Evolutionary conservation across 2,329 filamentous ascomycete genomes (phyloP), one percentile per base, ranked within the genome.

Genomic region (Ophiocordyceps camponoti-rufipedis): DNA sequence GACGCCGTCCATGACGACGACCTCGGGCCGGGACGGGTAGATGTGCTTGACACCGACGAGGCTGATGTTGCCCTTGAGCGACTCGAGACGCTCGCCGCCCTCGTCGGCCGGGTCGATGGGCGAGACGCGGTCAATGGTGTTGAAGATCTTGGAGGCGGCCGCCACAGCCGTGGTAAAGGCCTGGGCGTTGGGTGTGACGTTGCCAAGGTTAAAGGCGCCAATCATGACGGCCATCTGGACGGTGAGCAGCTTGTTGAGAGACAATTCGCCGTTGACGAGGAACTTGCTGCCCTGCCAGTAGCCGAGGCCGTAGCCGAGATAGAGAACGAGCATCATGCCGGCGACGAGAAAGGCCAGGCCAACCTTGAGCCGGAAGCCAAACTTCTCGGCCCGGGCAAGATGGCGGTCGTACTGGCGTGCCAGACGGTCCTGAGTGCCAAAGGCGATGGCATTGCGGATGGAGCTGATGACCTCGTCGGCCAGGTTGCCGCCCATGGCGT

Each of bases 181-280:
- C 53, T 76, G 69, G 3, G 79, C 55, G 2, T 74, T 72, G 41
- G 91, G 87, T 0, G 82, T 80, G 32, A 94, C 79, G 53, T 91
- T 93, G 42, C 88, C 87, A 32, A 98, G 68, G 47, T 85, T 84
- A 63, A 95, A 94, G 4, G 89, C 85, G 45, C 89, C 91, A 48
- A 95, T 88, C 71, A 77, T 66, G 8, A 74, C 65, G 50, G 74
- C 64, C 52, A 78, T 64, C 64, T 78, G 72, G 41, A 78, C 68
- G 10, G 72, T 75, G 58, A 76, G 70, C 39, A 77, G 56, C 0
- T 75, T 70, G 19, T 62, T 63, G 40, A 10, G 16, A 2, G 16
- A 50, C 40, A 80, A 56, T 16, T 63, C 61, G 1, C 67, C 67
- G 13, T 72, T 63, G 2, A 65, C 49, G 42, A 60, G 69, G 0